Evolutionary conservation across 2,329 filamentous ascomycete species (phyloP), one percentile per base, ranked within the genome.

Genomic region (Lasiodiplodia gonubiensis): DNA sequence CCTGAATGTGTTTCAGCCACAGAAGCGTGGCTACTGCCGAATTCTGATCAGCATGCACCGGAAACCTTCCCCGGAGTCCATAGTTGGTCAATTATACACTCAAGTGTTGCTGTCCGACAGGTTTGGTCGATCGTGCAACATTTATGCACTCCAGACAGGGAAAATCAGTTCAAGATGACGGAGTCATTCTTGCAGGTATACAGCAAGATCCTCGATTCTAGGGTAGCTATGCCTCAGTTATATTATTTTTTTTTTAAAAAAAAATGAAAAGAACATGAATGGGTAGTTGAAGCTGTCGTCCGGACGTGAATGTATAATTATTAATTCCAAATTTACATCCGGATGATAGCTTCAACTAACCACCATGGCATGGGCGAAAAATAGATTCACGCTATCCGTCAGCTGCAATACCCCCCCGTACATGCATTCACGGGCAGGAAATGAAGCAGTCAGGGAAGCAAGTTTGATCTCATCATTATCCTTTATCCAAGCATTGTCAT

Each of bases 401-500:
- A 8, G 30, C 30, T 33, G n/a, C 16, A 33, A 23, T 0, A 37
- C 18, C 11, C 53, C 39, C 39, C 33, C 35, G 48, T 18, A 23
- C 25, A n/a, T 33, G 42, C 42, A 61, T 25, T 46, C 46, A 57
- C 23, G 7, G 7, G 42, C 33, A 39, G 16, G 3, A 48, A n/a
- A 21, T 21, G 46, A 51, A 51, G 46, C n/a, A 51, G 4, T 51
- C 7, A 33, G 30, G 49, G 42, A 51, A 63, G 46, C 39, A 52
- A 7, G n/a, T 46, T 11, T 21, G n/a, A 46, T 25, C 3, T 23
- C 23, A 37, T 52, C 46, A 30, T 63, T 21, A 8, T 37, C n/a
- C 23, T 63, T 30, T 63, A 63, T 30, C 57, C 59, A 63, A 63
- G 42, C 42, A 37, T n/a, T 5, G 6, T 14, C 11, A 25, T 25